Base-by-base conservation (phyloP, 73 alveolate species). In the Symbiodinium natans region DNA sequence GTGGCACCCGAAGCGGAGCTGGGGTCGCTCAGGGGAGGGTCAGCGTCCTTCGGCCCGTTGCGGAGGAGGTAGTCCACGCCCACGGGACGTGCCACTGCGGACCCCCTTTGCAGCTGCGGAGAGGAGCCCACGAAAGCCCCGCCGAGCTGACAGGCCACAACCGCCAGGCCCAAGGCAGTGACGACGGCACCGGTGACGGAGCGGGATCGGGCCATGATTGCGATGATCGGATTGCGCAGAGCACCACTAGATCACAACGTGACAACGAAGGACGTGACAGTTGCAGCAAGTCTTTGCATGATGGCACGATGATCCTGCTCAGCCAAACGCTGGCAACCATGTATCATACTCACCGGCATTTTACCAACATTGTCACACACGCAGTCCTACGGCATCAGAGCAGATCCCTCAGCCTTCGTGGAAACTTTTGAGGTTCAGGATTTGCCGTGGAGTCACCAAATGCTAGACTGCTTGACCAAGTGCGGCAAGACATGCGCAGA, bases 1-100 rank as follows among this genome's bases (percentile, higher is more conserved):
- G 86, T 77, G 41, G 98, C 68, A 42, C 98, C 98, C 0, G 98
- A 80, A 21, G 98, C 98, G 21, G 63, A 19, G 42, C 63, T 89
- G 25, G 92, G 34, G 92, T 92, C 82, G 71, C 33, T 77, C 82
- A 92, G 38, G 0, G 98, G 98, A 75, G 98, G 98, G 83, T 92
- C 98, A 2, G 98, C 98, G n/a, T 92, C 98, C 88, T 92, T 92
- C 38, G 98, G 98, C 21, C 98, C 98, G 48, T 92, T 92, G 83
- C 98, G 98, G 71, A 92, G 92, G 82, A 92, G 68, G 92, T 92
- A 92, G 68, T 92, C 98, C 41, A 92, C 98, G 3, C 98, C 98
- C 42, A 92, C 98, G 29, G 42, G 54, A 41, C 98, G 98, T 4
- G 92, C 83, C 63, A 92, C 68, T 19, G 41, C 25, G 31, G 95